These are phyloP conservation scores for Telopea speciosissima DNA, from an alignment of 177 flowering plant species.

Conservation along the genomic window DNA sequence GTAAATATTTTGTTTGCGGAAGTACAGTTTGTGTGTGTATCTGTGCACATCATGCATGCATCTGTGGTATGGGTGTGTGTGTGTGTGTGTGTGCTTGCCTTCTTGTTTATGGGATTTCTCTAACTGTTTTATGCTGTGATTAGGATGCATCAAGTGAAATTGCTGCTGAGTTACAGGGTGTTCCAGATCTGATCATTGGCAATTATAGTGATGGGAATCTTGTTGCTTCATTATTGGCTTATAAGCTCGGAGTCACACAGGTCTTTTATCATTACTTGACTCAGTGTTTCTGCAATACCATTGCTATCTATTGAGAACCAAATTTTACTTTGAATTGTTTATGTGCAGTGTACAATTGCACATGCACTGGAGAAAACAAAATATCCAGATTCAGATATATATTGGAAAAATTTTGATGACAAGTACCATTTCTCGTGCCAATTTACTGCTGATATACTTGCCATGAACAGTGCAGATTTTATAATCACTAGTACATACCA, in stretches of 20 bases:
- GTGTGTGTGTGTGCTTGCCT: not conserved
- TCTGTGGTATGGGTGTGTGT: too few species aligned
- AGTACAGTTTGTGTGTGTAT: not conserved
- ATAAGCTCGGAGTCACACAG: constrained; percentile 91
- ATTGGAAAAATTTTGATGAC: constrained; percentile 86
- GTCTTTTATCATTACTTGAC: constrained; percentile 22
- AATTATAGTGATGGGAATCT: constrained; percentile 85
- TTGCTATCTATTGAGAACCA: not conserved
- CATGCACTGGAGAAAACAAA: constrained; percentile 98
- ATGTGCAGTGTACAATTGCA: constrained; percentile 80
- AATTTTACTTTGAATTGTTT: not conserved
- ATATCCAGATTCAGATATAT: constrained; percentile 95
- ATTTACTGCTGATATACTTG: constrained; percentile 37
- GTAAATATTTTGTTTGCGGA: too few species aligned
- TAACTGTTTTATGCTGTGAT: not conserved
- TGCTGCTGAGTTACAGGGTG: constrained; percentile 73
- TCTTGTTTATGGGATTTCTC: not conserved
- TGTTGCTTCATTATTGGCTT: constrained; percentile 79
- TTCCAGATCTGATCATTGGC: constrained; percentile 75
- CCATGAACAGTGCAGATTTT: constrained; percentile 95
- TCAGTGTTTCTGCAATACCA: constrained; percentile 3
- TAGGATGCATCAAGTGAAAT: constrained; percentile 23
- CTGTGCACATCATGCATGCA: too few species aligned
- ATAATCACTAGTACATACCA: constrained; percentile 29
- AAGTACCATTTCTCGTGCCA: constrained; percentile 78